Conservation (phyloP, 345 rosid genomes). For the Kernera saxatilis region DNA sequence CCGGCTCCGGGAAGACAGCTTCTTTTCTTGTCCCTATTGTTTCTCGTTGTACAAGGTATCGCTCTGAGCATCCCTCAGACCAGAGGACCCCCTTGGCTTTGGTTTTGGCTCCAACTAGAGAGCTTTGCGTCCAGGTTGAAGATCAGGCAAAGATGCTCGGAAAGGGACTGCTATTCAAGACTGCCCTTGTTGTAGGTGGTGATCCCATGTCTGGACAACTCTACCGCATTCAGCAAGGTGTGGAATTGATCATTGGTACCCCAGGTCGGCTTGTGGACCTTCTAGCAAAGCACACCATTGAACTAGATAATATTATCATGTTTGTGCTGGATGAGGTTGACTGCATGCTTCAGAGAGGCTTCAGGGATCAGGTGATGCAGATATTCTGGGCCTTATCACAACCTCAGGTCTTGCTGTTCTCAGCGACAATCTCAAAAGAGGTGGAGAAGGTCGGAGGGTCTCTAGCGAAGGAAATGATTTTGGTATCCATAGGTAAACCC, state of each 20-base stretch:
- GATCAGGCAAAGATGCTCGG: slow-evolving; percentile 87
- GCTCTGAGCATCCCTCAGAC: slow-evolving; percentile 26
- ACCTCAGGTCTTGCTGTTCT: slow-evolving; percentile 80
- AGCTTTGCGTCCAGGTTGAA: slow-evolving; percentile 86
- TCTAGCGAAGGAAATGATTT: slow-evolving; percentile 40
- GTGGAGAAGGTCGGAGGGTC: slow-evolving; percentile 63
- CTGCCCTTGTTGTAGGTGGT: slow-evolving; percentile 92
- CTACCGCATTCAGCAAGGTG: slow-evolving; percentile 75
- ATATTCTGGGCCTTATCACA: slow-evolving; percentile 62
- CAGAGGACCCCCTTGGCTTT: slow-evolving; percentile 53
- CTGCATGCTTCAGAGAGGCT: slow-evolving; percentile 91
- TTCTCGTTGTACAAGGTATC: slow-evolving; percentile 47
- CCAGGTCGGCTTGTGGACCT: slow-evolving; percentile 91
- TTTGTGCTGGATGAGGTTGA: slow-evolving; percentile 89
- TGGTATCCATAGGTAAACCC: slow-evolving; percentile 58
- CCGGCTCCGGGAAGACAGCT: slow-evolving; percentile 91
- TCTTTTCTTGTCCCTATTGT: slow-evolving; percentile 77
- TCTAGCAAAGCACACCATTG: slow-evolving; percentile 57
- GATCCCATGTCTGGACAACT: slow-evolving; percentile 76
- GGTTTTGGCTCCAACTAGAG: slow-evolving; percentile 85
- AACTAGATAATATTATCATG: slow-evolving; percentile 41
- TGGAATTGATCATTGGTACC: slow-evolving; percentile 78
- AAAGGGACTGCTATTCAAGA: slow-evolving; percentile 85
- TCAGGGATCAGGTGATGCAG: slow-evolving; percentile 87
- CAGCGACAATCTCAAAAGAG: slow-evolving; percentile 71